Percentiles rank a stretch among this genome's conserved stretches.
phyloP scores from a whole-genome alignment of 1,284 basidiomycete genomes.

The Malassezia dermatis region DNA sequence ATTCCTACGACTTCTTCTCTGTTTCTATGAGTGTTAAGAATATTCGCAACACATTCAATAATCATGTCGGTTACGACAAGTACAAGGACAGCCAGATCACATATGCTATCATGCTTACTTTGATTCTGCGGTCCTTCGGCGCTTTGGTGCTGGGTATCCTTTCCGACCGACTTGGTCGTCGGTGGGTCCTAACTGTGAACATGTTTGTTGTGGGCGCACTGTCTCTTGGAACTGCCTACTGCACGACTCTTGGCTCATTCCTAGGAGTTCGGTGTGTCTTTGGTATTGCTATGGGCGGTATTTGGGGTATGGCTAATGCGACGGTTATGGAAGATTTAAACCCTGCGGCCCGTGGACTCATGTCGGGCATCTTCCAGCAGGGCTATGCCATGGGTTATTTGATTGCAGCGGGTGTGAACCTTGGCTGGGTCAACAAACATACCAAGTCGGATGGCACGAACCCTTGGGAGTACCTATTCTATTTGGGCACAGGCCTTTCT shows the following conservation, averaged over 20 bases:
- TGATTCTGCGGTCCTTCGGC: slow-evolving; percentile 77
- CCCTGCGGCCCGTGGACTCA: slow-evolving; percentile 70
- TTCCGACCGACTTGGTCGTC: slow-evolving; percentile 65
- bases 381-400: slow-evolving; percentile 59
- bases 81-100: slow-evolving; percentile 20
- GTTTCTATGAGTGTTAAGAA: slow-evolving; percentile 31
- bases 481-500: slow-evolving; percentile 56
- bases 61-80: not conserved
- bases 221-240: slow-evolving; percentile 60
- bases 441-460: slow-evolving; percentile 10
- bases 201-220: slow-evolving; percentile 52
- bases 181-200: slow-evolving; percentile 51
- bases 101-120: slow-evolving; percentile 75
- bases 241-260: slow-evolving; percentile 51
- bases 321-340: slow-evolving; percentile 76
- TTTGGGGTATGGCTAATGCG: slow-evolving; percentile 31
- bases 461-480: slow-evolving; percentile 53
- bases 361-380: slow-evolving; percentile 72
- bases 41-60: not conserved
- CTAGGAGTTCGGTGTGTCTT: slow-evolving; percentile 50
- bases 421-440: slow-evolving; percentile 51
- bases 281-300: slow-evolving; percentile 58
- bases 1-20: slow-evolving; percentile 42
- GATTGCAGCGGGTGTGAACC: slow-evolving; percentile 62
- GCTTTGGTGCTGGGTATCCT: slow-evolving; percentile 63